Evolutionary conservation across 2,329 filamentous ascomycete genomes (phyloP).

Genomic region (Exophiala sp.): DNA sequence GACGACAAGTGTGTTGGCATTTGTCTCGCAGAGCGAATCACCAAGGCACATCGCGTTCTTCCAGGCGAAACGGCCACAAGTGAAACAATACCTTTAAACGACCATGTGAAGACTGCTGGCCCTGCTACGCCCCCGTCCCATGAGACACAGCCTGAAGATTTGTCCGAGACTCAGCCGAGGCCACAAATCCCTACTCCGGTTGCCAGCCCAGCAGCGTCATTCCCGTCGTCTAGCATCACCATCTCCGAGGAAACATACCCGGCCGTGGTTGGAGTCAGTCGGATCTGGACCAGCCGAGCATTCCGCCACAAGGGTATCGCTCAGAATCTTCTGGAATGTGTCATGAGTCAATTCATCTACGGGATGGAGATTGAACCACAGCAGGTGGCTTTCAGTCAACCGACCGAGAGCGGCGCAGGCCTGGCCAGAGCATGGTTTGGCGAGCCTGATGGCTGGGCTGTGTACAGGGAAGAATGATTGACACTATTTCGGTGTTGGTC

Average conservation of each 20-base stretch:
- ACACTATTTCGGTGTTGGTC: background rate
- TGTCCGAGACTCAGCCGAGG: slow-evolving; percentile 5
- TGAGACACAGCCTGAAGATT: slow-evolving; percentile 22
- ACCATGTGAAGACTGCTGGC: slow-evolving; percentile 10
- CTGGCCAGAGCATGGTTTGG: slow-evolving; percentile 56
- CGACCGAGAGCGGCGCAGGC: slow-evolving; percentile 55
- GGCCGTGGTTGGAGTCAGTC: slow-evolving; percentile 56
- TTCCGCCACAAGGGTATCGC: slow-evolving; percentile 55
- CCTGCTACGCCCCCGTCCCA: slow-evolving; percentile 13
- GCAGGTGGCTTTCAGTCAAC: slow-evolving; percentile 58
- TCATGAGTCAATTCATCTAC: slow-evolving; percentile 51
- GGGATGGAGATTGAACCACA: slow-evolving; percentile 51
- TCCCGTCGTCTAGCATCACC: slow-evolving; percentile 41
- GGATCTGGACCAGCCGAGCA: slow-evolving; percentile 58
- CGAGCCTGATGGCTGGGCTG: slow-evolving; percentile 51
- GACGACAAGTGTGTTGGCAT: slow-evolving; percentile 57
- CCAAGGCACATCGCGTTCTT: slow-evolving; percentile 48
- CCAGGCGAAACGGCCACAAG: slow-evolving; percentile 17
- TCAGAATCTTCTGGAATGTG: slow-evolving; percentile 51
- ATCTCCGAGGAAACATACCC: slow-evolving; percentile 40
- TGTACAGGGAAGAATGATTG: slow-evolving; percentile 47
- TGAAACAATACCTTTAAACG: slow-evolving; percentile 17
- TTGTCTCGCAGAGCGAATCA: slow-evolving; percentile 57
- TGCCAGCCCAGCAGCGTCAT: slow-evolving; percentile 20
- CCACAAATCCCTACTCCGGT: slow-evolving; percentile 22